phyloP scores from a whole-genome alignment of 768 basidiomycete genomes.

The Suillus variegatus region DNA sequence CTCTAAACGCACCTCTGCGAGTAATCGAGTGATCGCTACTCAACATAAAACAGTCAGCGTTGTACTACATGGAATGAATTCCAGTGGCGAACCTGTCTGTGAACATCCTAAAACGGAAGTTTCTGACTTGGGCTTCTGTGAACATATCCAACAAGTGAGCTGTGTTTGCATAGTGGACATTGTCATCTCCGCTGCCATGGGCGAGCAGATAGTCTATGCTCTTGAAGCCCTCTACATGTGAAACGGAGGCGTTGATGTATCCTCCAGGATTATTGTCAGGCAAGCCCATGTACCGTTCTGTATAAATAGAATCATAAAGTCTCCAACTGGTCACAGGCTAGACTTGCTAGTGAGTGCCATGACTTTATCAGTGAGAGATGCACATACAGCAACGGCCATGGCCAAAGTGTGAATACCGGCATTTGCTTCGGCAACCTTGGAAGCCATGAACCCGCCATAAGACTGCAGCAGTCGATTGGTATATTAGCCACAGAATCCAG shows the following conservation, averaged over 20 bases:
- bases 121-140: constrained; percentile 70
- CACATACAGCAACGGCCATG: constrained; percentile 84
- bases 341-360: constrained; percentile 14
- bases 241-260: constrained; percentile 88
- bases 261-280: constrained; percentile 78
- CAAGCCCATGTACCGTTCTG: constrained; percentile 94
- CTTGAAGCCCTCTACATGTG: constrained; percentile 85
- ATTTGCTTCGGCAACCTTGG: constrained; percentile 89
- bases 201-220: constrained; percentile 81
- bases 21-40: constrained; percentile 78
- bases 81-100: constrained; percentile 75
- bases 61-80: constrained; percentile 2
- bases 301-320: constrained; percentile 91
- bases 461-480: constrained; percentile 50
- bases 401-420: constrained; percentile 89
- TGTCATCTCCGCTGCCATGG: constrained; percentile 95
- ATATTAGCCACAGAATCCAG: constrained; percentile 6
- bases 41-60: constrained; percentile 11
- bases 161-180: constrained; percentile 92
- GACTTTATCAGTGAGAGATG: constrained; percentile 4
- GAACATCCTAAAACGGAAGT: constrained; percentile 92
- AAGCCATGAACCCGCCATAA: constrained; percentile 95
- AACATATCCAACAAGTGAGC: constrained; percentile 94
- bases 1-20: constrained; percentile 75
- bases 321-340: constrained; percentile 90